These are phyloP conservation scores for Talaromyces borbonicus DNA, from an alignment of 495 filamentous ascomycete genomes.

Conservation along the genomic window DNA sequence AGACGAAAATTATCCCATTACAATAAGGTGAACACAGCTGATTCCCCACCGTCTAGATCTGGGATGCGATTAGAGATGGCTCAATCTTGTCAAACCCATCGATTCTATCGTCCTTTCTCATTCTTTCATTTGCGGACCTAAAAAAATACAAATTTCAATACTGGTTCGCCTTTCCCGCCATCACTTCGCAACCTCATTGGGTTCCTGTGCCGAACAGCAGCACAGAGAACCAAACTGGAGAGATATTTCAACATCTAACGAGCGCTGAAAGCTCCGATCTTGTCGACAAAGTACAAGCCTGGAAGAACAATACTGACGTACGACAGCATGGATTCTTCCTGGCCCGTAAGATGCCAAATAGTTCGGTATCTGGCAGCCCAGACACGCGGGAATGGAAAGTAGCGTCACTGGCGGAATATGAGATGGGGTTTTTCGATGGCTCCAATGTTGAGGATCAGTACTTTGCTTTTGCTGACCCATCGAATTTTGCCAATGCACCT, in stretches of 20 bases:
- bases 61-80: conserved; percentile 93
- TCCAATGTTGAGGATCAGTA: conserved; percentile 60
- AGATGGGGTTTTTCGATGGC: conserved; percentile 76
- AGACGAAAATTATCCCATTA: too few species aligned
- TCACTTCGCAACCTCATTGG: conserved; percentile 84
- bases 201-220: conserved; percentile 22
- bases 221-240: conserved; percentile 8
- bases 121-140: conserved; percentile 89
- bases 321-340: conserved; percentile 91
- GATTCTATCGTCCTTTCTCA: conserved; percentile 73
- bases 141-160: conserved; percentile 95
- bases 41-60: conserved; percentile 49
- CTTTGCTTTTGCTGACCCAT: conserved; percentile 83
- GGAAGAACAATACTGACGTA: conserved; percentile 68
- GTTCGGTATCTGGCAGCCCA: conserved; percentile 1
- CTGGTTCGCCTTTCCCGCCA: conserved; percentile 88
- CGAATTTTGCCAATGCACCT: conserved; percentile 73
- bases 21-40: not conserved
- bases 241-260: conserved; percentile 30
- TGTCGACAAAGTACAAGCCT: conserved; percentile 72
- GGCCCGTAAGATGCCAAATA: conserved; percentile 53
- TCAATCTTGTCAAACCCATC: conserved; percentile 93
- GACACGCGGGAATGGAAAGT: conserved; percentile 52
- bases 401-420: conserved; percentile 63
- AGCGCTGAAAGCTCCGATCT: conserved; percentile 60